Base-by-base conservation (phyloP, 2,329 filamentous ascomycete species). In the Pseudogymnoascus sp. region DNA sequence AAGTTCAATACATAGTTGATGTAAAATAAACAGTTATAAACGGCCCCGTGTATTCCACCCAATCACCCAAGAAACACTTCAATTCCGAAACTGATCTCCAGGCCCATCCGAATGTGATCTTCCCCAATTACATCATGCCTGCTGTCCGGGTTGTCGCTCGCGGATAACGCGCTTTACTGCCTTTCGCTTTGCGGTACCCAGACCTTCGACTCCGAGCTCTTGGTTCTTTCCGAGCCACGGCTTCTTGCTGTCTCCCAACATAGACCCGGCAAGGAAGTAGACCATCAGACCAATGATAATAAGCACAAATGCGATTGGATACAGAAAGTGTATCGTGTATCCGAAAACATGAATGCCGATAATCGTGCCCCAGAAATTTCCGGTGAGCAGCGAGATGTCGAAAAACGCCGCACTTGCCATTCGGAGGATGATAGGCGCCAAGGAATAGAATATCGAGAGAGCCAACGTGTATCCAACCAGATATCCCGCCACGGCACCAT, bases 351-450 rank as follows among this genome's bases (percentile, higher is more conserved):
- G 84, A 69, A 96, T 85, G 60, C 95, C 95, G 69, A 99, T 93
- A 68, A 96, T 89, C 66, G 96, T 89, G 68, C 92, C 93, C 95
- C 95, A 99, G 79, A 97, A 97, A 77, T 96, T 97, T 70, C 88
- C 91, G 1, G 95, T 97, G 65, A 99, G 81, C 68, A 99, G 80
- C 6, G 89, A 93, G 71, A 97, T 96, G 76, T 99, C 96, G 80
- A 97, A 96, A 78, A 99, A 97, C 18, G 93, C 93, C 2, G 95
- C 95, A 14, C 86, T 90, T 28, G 89, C 89, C 79, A 97, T 89
- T 68, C 95, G 90, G 77, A 97, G 88, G 66, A 99, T 83, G 62
- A 97, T 78, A 0, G 95, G 95, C 0, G 90, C 92, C 2, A 95
- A 80, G 6, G 87, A 87, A 80, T 99, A 99, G 78, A 99, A 99